phyloP scores from a whole-genome alignment of 345 rosid genomes.

The Xanthoceras sorbifolium region DNA sequence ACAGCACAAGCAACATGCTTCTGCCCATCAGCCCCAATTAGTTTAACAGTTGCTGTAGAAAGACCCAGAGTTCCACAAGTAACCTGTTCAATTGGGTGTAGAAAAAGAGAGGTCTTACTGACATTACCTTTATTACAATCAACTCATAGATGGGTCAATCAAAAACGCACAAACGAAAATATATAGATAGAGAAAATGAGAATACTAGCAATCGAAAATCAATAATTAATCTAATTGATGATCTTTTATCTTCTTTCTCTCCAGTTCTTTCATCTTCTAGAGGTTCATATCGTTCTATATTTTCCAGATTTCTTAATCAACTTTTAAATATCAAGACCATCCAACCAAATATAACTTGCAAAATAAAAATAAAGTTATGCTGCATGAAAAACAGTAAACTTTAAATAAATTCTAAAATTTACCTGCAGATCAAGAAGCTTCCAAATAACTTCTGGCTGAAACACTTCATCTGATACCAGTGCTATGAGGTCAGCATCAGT shows the following conservation, averaged over 20 bases:
- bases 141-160: not conserved
- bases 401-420: slow-evolving; percentile 2
- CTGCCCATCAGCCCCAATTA: slow-evolving; percentile 60
- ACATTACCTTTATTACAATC: not conserved
- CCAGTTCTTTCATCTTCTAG: not conserved
- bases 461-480: slow-evolving; percentile 93
- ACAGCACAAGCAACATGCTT: slow-evolving; percentile 79
- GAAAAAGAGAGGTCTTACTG: not conserved
- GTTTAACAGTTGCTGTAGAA: slow-evolving; percentile 92
- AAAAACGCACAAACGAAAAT: not conserved
- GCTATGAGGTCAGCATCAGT: slow-evolving; percentile 90
- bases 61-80: slow-evolving; percentile 94
- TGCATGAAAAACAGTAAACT: not conserved
- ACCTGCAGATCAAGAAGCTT: slow-evolving; percentile 89
- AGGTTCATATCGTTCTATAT: not conserved
- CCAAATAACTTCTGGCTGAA: slow-evolving; percentile 87
- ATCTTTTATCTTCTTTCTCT: not conserved
- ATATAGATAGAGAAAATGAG: not conserved
- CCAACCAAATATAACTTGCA: not conserved
- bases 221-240: not conserved
- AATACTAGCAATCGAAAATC: not conserved
- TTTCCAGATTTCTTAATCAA: not conserved
- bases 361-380: not conserved
- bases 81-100: slow-evolving; percentile 49
- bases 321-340: not conserved